Evolutionary conservation across 306 rosid species (phyloP), one percentile per base, ranked within the genome.

Genomic region (Fragaria iinumae): DNA sequence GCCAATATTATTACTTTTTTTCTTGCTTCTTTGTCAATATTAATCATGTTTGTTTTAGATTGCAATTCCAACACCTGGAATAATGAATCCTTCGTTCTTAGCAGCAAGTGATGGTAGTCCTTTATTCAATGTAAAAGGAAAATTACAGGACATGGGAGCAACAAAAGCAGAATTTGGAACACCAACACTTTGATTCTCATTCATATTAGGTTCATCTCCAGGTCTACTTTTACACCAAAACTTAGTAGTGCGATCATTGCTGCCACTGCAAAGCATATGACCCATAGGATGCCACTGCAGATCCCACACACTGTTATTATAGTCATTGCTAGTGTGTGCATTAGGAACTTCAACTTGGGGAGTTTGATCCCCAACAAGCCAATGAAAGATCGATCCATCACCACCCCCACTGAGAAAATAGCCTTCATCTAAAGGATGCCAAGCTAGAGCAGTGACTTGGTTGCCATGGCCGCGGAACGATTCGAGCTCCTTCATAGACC

Each of bases 271-370:
- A 69, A 94, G 96, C 84, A 91, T 94, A 84, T 94, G 92, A 79
- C 98, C 98, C 69, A 89, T 89, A 71, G 98, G 97, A 85, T 94
- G 98, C 98, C 98, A 94, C 32, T 96, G 97, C 80, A 94, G 95
- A 83, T 94, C 96, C 98, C 98, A 94, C 64, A 91, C 98, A 80
- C 87, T 90, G 79, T 88, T 47, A 14, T 48, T 48, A 39, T 39
- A 39, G 52, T 48, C 2, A 4, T 14, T 48, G 18, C 2, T 88
- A 76, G 87, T 97, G 79, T 94, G 98, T 20, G 97, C 97, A 73
- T 84, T 87, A 53, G 85, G 27, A 84, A 94, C 89, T 87, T 94
- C 97, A 79, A 92, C 83, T 81, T 90, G 96, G 5, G 98, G 98
- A 67, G 90, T 85, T 53, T 87, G 93, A 76, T 91, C 97, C 86